Percentiles rank a stretch among this genome's conserved stretches.
These are phyloP conservation scores for Rhytidiadelphus loreus DNA, from an alignment of 225 moss, liverwort and hornwort genomes.

Conservation along the genomic window DNA sequence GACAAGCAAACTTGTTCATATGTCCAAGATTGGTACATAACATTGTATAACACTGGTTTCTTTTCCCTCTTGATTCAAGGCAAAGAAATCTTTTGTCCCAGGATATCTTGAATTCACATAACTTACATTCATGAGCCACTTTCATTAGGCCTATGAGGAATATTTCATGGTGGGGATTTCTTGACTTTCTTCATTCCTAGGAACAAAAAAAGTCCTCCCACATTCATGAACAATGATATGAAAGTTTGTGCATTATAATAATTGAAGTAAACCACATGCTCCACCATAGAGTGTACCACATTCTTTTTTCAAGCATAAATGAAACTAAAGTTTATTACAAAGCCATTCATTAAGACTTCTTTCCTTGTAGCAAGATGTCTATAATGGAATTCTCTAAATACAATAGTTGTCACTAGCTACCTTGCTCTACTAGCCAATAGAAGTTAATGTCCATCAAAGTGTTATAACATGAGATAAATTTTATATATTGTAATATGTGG, in stretches of 20 bases:
- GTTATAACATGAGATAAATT: too few relatives aligned
- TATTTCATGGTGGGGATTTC: fast-evolving
- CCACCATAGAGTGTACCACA: background rate
- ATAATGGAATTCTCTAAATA: background rate
- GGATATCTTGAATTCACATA: background rate
- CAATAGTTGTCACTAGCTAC: background rate
- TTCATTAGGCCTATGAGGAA: background rate
- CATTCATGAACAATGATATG: background rate
- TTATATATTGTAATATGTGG: too few relatives aligned
- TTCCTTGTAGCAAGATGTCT: background rate
- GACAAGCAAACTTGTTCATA: too few relatives aligned
- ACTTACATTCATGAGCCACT: background rate
- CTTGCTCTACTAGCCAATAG: background rate
- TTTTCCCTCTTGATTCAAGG: too few relatives aligned
- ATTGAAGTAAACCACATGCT: background rate
- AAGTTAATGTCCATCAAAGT: too few relatives aligned
- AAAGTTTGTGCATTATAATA: background rate
- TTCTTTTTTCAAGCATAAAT: background rate
- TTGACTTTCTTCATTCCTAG: fast-evolving
- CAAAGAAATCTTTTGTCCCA: too few relatives aligned
- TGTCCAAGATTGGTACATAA: too few relatives aligned
- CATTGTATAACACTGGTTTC: background rate
- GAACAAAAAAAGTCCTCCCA: background rate
- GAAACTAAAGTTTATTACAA: background rate
- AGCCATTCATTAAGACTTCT: background rate